phyloP scores from a whole-genome alignment of 192 early-diverging fungal genomes.

The Rhizophagus prolifer region DNA sequence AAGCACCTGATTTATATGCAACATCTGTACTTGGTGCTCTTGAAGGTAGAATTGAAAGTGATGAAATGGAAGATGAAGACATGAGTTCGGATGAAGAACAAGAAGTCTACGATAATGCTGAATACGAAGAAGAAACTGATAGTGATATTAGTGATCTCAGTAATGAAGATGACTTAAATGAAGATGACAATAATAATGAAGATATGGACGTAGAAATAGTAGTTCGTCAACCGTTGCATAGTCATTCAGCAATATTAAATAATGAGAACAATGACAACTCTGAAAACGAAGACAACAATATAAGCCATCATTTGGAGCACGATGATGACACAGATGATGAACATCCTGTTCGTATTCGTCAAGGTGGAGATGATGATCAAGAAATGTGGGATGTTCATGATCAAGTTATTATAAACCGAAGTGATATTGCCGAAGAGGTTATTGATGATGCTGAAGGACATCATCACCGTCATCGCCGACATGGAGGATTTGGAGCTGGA shows the following conservation, averaged over 20 bases:
- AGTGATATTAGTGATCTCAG: constrained; percentile 63
- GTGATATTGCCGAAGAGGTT: constrained; percentile 40
- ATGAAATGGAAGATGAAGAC: constrained; percentile 57
- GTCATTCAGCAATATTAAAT: constrained; percentile 48
- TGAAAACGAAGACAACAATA: constrained; percentile 51
- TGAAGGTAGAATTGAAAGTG: constrained; percentile 72
- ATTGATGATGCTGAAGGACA: constrained; percentile 56
- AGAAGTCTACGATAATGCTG: constrained; percentile 64
- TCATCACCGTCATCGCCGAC: constrained; percentile 43
- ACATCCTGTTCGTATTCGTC: constrained; percentile 48
- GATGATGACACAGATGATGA: constrained; percentile 49
- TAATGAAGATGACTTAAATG: constrained; percentile 40
- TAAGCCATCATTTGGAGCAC: constrained; percentile 51
- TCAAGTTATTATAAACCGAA: constrained; percentile 46
- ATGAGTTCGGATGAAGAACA: constrained; percentile 63
- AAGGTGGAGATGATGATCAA: constrained; percentile 58
- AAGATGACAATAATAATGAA: constrained; percentile 55
- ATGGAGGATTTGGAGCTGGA: constrained; percentile 42
- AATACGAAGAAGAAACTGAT: constrained; percentile 68
- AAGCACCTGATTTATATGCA: constrained; percentile 77
- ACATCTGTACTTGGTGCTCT: constrained; percentile 83
- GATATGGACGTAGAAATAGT: constrained; percentile 57
- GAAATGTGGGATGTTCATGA: constrained; percentile 56
- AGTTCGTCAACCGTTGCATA: constrained; percentile 44
- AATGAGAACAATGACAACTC: constrained; percentile 48